phyloP scores from a whole-genome alignment of 1,284 basidiomycete species.

The Takashimella koratensis region DNA sequence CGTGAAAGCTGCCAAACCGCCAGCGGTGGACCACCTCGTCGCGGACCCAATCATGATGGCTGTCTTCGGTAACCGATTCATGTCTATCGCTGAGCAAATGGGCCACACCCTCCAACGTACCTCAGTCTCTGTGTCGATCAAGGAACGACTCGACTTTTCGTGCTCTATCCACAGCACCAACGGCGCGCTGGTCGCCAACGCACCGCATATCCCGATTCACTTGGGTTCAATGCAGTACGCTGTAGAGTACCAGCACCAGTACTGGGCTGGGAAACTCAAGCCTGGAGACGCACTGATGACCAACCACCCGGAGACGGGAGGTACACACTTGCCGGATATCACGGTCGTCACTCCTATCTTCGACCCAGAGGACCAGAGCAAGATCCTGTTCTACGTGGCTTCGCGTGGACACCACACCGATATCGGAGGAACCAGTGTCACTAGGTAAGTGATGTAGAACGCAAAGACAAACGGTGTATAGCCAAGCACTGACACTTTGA shows the following conservation, averaged over 20 bases:
- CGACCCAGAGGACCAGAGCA: conserved; percentile 19
- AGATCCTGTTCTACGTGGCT: conserved; percentile 43
- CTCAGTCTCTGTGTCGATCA: conserved; percentile 48
- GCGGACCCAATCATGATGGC: conserved; percentile 31
- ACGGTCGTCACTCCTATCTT: conserved; percentile 42
- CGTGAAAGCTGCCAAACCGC: not conserved
- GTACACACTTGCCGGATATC: conserved; percentile 35
- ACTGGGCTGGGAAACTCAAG: conserved; percentile 36
- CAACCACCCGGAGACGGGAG: conserved; percentile 49
- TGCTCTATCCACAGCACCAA: conserved; percentile 54
- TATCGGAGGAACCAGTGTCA: conserved; percentile 37
- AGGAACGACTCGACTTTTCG: conserved; percentile 49
- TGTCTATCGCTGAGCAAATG: conserved; percentile 53
- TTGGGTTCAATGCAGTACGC: conserved; percentile 48
- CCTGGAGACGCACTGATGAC: conserved; percentile 52
- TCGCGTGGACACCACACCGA: conserved; percentile 36
- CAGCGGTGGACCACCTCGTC: not conserved
- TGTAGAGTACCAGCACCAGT: conserved; percentile 48
- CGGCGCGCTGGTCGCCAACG: conserved; percentile 53
- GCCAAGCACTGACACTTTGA: not conserved
- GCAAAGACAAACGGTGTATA: too few relatives aligned
- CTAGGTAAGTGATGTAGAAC: conserved; percentile 44
- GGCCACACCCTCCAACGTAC: conserved; percentile 53
- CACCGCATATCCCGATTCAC: conserved; percentile 54
- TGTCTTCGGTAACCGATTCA: conserved; percentile 36